Percentiles rank a stretch among this genome's conserved stretches.
These are phyloP conservation scores for Septoria linicola DNA, from an alignment of 2,329 filamentous ascomycete genomes.

Conservation along the genomic window DNA sequence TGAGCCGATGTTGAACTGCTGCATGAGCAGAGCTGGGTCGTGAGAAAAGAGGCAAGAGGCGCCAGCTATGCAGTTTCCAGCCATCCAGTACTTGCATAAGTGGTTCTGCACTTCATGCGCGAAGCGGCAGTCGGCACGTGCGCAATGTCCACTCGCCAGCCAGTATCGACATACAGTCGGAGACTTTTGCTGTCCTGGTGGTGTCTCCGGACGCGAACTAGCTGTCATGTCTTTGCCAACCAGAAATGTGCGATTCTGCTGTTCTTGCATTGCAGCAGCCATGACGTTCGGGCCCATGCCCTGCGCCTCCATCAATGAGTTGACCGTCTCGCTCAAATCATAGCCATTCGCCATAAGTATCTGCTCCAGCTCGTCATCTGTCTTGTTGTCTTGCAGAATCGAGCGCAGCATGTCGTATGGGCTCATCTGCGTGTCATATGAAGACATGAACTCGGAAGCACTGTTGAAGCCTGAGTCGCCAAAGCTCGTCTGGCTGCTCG, in stretches of 20 bases:
- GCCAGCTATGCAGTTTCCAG: slow-evolving; percentile 90
- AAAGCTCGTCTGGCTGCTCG: slow-evolving; percentile 75
- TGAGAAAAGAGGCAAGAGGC: slow-evolving; percentile 96
- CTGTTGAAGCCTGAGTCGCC: slow-evolving; percentile 72
- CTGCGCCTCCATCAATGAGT: slow-evolving; percentile 78
- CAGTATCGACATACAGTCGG: slow-evolving; percentile 97
- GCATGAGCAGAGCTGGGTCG: slow-evolving; percentile 83
- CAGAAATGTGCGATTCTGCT: slow-evolving; percentile 60
- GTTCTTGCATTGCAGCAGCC: slow-evolving; percentile 33
- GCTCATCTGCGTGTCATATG: slow-evolving; percentile 82
- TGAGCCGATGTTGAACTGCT: slow-evolving; percentile 69
- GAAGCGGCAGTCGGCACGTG: slow-evolving; percentile 93
- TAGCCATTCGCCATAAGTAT: slow-evolving; percentile 86
- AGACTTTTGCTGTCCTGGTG: slow-evolving; percentile 72
- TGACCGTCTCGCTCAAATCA: slow-evolving; percentile 88
- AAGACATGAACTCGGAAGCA: slow-evolving; percentile 72
- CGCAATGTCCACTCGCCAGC: slow-evolving; percentile 90
- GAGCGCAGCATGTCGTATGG: slow-evolving; percentile 97
- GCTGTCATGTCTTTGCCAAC: slow-evolving; percentile 88
- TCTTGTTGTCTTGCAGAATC: slow-evolving; percentile 82
- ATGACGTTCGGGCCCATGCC: slow-evolving; percentile 46
- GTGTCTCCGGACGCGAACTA: slow-evolving; percentile 70
- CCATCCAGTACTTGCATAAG: slow-evolving; percentile 99
- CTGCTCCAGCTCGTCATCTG: slow-evolving; percentile 92
- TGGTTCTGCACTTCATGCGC: slow-evolving; percentile 95